Conservation (phyloP, 768 basidiomycete genomes). For the Lyophyllum decastes region DNA sequence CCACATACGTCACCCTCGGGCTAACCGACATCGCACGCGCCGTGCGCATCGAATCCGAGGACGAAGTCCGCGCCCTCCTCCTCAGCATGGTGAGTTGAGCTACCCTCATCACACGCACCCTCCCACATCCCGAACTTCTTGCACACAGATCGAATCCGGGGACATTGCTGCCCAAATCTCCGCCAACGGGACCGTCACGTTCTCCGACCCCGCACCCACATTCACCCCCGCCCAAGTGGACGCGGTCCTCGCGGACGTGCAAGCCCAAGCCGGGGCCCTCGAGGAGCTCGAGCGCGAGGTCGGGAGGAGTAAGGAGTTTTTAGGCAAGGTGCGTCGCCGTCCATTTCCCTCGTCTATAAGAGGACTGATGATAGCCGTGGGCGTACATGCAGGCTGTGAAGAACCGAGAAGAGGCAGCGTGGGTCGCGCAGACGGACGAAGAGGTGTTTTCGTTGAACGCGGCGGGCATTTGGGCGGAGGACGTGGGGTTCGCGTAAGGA, state of each 20-base stretch:
- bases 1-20: slow-evolving; percentile 79
- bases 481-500: slow-evolving; percentile 5
- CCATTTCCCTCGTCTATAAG: neutral
- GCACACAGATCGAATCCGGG: slow-evolving; percentile 60
- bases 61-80: slow-evolving; percentile 60
- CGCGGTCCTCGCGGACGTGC: slow-evolving; percentile 49
- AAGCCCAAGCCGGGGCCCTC: slow-evolving; percentile 54
- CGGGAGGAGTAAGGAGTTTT: slow-evolving; percentile 68
- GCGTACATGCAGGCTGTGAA: slow-evolving; percentile 19
- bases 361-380: neutral
- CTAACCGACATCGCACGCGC: slow-evolving; percentile 68
- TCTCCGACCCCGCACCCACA: slow-evolving; percentile 61
- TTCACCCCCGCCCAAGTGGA: slow-evolving; percentile 68
- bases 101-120: neutral
- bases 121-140: neutral
- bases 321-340: slow-evolving; percentile 57
- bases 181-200: slow-evolving; percentile 70
- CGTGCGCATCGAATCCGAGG: slow-evolving; percentile 50
- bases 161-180: slow-evolving; percentile 74
- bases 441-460: slow-evolving; percentile 16
- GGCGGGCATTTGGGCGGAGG: slow-evolving; percentile 12
- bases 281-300: slow-evolving; percentile 54
- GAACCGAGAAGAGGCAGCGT: slow-evolving; percentile 22
- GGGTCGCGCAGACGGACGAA: slow-evolving; percentile 20
- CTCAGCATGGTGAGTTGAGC: slow-evolving; percentile 66